Conservation (phyloP, 805 yeast species). For the Wickerhamiella alocasiicola region DNA sequence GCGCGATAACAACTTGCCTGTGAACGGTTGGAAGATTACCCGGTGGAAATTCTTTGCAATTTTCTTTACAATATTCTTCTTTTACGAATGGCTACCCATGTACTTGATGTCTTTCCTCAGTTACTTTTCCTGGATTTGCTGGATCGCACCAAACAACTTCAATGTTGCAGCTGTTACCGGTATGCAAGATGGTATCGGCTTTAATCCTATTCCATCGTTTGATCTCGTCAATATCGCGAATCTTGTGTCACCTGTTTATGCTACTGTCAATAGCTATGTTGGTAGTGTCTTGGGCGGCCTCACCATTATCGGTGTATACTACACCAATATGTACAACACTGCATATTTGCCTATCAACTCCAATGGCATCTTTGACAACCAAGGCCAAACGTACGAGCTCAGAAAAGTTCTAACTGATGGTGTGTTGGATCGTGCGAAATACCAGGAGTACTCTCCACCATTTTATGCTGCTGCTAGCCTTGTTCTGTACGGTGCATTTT, state of each 20-base stretch:
- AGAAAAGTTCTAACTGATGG: conserved; percentile 33
- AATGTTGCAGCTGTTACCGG: conserved; percentile 54
- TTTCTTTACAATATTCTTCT: conserved; percentile 33
- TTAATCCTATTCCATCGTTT: conserved; percentile 40
- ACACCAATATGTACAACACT: conserved; percentile 32
- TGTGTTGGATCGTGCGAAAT: conserved; percentile 33
- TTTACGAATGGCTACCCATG: conserved; percentile 60
- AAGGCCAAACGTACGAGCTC: conserved; percentile 35
- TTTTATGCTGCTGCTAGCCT: conserved; percentile 45
- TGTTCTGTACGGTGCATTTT: conserved; percentile 39
- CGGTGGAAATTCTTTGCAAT: conserved; percentile 40
- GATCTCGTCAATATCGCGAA: conserved; percentile 37
- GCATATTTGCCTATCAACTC: conserved; percentile 34
- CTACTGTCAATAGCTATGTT: conserved; percentile 23
- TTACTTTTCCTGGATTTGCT: conserved; percentile 49
- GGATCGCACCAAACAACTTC: conserved; percentile 44
- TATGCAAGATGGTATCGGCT: conserved; percentile 40
- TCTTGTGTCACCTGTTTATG: conserved; percentile 29
- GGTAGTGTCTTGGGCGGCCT: conserved; percentile 28
- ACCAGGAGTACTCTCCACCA: conserved; percentile 42
- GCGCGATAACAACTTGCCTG: conserved; percentile 22
- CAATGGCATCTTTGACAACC: conserved; percentile 39
- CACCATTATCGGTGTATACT: conserved; percentile 28
- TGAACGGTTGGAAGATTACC: conserved; percentile 50
- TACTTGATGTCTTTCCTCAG: conserved; percentile 50